Evolutionary conservation across 306 rosid genomes (phyloP).

Genomic region (Hippophae rhamnoides): DNA sequence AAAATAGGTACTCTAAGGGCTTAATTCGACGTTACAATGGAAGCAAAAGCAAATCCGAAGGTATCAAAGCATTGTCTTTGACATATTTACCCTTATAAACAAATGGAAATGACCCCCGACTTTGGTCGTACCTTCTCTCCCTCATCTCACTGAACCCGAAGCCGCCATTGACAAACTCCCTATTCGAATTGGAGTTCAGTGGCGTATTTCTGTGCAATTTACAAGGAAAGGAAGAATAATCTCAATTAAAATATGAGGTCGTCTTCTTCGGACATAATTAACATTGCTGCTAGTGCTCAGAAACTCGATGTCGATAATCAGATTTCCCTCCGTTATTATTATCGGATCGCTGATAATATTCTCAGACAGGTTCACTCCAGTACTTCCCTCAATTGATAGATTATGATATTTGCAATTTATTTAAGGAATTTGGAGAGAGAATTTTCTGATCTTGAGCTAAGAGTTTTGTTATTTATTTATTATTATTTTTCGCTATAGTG

Average conservation of each 20-base stretch:
- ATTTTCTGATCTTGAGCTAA: background rate
- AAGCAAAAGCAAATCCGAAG: background rate
- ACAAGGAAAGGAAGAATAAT: background rate
- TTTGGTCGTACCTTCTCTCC: background rate
- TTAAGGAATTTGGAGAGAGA: background rate
- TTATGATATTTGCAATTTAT: background rate
- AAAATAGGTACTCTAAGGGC: no score
- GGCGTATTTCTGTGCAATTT: background rate
- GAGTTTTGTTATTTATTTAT: background rate
- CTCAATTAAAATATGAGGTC: conserved; percentile 39
- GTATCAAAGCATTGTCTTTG: background rate
- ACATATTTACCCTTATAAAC: conserved; percentile 27
- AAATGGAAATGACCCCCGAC: conserved; percentile 22
- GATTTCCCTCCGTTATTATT: conserved; percentile 65
- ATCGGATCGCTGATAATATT: conserved; percentile 76
- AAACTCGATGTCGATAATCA: conserved; percentile 64
- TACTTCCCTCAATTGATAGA: background rate
- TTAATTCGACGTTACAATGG: background rate
- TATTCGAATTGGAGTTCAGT: conserved; percentile 9
- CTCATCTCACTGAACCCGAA: conserved; percentile 13
- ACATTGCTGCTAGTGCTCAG: conserved; percentile 67
- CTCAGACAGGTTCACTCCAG: conserved; percentile 61
- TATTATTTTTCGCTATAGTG: background rate
- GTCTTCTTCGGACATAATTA: conserved; percentile 41
- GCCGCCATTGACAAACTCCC: conserved; percentile 36